Conservation (phyloP, 345 rosid species). For the Nasturtium officinale region DNA sequence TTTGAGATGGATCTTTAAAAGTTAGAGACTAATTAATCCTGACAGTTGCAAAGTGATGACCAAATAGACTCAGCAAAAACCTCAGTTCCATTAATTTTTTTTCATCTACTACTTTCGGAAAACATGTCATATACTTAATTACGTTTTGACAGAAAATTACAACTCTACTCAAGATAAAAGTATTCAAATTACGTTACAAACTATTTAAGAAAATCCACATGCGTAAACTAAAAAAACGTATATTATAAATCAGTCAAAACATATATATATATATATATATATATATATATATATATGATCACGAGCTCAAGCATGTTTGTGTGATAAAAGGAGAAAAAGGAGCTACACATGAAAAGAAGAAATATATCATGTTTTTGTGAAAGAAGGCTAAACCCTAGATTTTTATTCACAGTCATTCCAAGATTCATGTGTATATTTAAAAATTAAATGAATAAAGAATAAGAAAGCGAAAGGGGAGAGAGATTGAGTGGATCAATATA, state of each 20-base stretch:
- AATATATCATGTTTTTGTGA: constrained; percentile 32
- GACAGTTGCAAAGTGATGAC: background rate
- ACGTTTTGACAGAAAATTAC: background rate
- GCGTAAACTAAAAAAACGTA: background rate
- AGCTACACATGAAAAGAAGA: constrained; percentile 38
- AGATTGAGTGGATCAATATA: constrained; percentile 35
- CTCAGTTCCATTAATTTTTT: background rate
- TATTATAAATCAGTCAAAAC: constrained; percentile 25
- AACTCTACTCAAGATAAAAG: background rate
- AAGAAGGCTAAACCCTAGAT: constrained; percentile 39
- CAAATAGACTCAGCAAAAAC: background rate
- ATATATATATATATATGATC: constrained; percentile 11
- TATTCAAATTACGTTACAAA: background rate
- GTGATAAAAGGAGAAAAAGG: constrained; percentile 36
- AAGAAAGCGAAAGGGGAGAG: constrained; percentile 35
- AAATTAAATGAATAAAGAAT: constrained; percentile 4
- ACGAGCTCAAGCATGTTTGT: constrained; percentile 25
- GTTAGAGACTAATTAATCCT: background rate
- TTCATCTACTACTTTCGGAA: background rate
- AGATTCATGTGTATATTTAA: background rate
- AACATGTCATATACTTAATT: background rate
- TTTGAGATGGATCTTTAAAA: background rate
- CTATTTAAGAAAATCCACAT: background rate
- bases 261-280: too few relatives aligned
- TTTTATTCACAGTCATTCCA: constrained; percentile 27